These are phyloP conservation scores for Tetradesmus lagerheimii DNA, from an alignment of 139 green algal species.

Conservation along the genomic window DNA sequence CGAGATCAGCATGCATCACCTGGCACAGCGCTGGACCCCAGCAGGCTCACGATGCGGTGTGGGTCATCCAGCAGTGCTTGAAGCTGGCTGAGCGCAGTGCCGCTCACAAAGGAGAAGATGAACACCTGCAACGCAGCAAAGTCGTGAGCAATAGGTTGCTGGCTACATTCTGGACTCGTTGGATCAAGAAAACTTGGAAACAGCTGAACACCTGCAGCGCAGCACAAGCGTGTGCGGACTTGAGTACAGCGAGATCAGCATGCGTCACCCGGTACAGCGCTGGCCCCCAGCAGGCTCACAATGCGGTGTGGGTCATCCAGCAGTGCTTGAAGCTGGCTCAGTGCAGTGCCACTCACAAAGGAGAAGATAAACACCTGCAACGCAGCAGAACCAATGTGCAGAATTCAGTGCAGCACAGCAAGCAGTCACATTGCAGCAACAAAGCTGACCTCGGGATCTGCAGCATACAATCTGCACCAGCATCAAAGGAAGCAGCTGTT, in stretches of 20 bases:
- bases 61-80: constrained; percentile 61
- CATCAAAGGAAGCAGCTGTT: not conserved
- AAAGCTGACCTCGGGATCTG: no score
- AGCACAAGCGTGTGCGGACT: no score
- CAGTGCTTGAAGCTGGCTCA: constrained; percentile 60
- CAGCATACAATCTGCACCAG: not conserved
- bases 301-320: constrained; percentile 62
- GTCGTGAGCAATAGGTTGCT: not conserved
- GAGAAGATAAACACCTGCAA: constrained; percentile 67
- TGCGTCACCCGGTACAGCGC: no score
- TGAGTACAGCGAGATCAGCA: no score
- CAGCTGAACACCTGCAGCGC: no score
- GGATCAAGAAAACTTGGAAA: no score
- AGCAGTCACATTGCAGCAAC: no score
- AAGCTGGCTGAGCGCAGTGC: constrained; percentile 61
- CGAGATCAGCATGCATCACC: no score
- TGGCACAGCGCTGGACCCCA: constrained; percentile 75
- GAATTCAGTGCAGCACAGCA: no score
- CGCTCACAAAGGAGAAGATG: constrained; percentile 68
- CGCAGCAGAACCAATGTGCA: not conserved
- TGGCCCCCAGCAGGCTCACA: constrained; percentile 72
- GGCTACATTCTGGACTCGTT: no score
- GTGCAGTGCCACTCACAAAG: constrained; percentile 64
- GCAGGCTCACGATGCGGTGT: constrained; percentile 62
- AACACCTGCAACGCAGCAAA: constrained; percentile 56